Evolutionary conservation across 2,329 filamentous ascomycete genomes (phyloP).

Genomic region (Talaromyces pinophilus): DNA sequence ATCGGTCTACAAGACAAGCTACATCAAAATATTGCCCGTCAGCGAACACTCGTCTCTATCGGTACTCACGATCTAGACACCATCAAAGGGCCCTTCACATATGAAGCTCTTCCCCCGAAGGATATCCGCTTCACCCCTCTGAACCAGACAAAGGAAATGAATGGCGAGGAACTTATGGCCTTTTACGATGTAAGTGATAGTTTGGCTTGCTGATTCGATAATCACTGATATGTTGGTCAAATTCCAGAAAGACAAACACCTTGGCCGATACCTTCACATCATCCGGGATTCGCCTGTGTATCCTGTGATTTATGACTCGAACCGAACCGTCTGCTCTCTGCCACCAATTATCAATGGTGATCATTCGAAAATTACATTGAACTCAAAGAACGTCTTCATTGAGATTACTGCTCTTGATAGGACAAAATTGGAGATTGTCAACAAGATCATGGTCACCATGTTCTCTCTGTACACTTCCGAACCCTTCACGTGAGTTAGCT

Average conservation of each 20-base stretch:
- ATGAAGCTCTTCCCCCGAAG: constrained; percentile 87
- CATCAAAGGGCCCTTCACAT: constrained; percentile 90
- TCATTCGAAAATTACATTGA: constrained; percentile 89
- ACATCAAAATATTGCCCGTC: constrained; percentile 90
- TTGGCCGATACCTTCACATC: constrained; percentile 88
- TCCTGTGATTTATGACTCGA: constrained; percentile 90
- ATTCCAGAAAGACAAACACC: constrained; percentile 77
- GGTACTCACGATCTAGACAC: constrained; percentile 96
- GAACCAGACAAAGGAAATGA: constrained; percentile 89
- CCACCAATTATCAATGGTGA: constrained; percentile 98
- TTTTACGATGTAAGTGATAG: constrained; percentile 69
- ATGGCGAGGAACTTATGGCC: constrained; percentile 82
- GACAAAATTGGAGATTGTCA: constrained; percentile 94
- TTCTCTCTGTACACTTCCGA: constrained; percentile 90
- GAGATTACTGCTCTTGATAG: constrained; percentile 95
- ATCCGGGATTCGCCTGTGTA: constrained; percentile 93
- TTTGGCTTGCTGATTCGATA: not conserved
- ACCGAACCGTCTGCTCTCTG: constrained; percentile 83
- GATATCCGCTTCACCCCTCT: constrained; percentile 88
- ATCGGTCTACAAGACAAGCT: constrained; percentile 97
- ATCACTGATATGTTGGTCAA: not conserved
- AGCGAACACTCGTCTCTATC: constrained; percentile 92
- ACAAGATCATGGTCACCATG: constrained; percentile 95
- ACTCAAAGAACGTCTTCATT: constrained; percentile 93
- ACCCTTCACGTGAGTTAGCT: constrained; percentile 66